Percentiles rank a stretch among this genome's conserved stretches.
Conservation (phyloP, 495 filamentous ascomycete species). For the Glutinoglossum americanum region DNA sequence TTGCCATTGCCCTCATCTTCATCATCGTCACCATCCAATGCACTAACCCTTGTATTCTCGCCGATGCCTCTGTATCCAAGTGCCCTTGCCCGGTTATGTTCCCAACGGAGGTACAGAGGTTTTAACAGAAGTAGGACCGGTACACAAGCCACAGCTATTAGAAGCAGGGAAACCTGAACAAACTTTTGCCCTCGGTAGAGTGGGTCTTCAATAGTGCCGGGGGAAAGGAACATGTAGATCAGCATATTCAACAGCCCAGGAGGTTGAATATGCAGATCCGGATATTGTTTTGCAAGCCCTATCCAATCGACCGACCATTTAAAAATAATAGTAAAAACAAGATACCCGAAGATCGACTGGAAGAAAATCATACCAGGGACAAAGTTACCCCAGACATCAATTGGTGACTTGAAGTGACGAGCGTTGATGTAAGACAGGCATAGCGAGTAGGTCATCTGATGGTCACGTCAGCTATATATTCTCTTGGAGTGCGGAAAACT, state of each 20-base stretch:
- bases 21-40: constrained; percentile 67
- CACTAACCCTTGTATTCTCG: constrained; percentile 65
- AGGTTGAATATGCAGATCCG: constrained; percentile 17
- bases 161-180: constrained; percentile 60
- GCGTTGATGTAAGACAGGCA: constrained; percentile 85
- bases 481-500: neutral
- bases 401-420: constrained; percentile 75
- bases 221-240: constrained; percentile 96
- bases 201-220: constrained; percentile 47
- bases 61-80: constrained; percentile 83
- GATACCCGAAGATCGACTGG: constrained; percentile 95
- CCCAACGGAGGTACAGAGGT: constrained; percentile 77
- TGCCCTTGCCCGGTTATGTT: constrained; percentile 74
- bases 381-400: constrained; percentile 95
- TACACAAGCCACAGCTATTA: constrained; percentile 68
- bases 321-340: constrained; percentile 82
- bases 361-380: constrained; percentile 98
- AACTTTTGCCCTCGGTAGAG: constrained; percentile 56
- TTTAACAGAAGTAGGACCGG: constrained; percentile 86
- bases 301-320: constrained; percentile 92
- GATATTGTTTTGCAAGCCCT: constrained; percentile 22
- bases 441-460: constrained; percentile 84
- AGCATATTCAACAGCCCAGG: constrained; percentile 94
- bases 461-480: neutral
- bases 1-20: constrained; percentile 22